These are phyloP conservation scores for Gossypium davidsonii DNA, from an alignment of 441 rosid genomes.

Conservation along the genomic window DNA sequence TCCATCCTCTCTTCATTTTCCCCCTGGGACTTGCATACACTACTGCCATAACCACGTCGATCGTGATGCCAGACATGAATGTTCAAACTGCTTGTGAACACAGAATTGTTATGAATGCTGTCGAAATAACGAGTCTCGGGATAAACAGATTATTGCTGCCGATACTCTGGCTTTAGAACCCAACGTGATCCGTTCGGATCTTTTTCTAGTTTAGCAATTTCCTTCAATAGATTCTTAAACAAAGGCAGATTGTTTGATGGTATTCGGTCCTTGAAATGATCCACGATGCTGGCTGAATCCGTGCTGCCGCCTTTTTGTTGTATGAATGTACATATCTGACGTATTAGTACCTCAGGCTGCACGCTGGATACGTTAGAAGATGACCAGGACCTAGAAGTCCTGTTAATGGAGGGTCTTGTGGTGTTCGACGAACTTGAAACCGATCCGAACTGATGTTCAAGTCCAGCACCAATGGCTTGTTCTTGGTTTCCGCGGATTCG, in stretches of 20 bases:
- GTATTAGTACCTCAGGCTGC: conserved; percentile 79
- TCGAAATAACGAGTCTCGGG: neutral
- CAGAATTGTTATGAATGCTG: neutral
- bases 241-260: conserved; percentile 50
- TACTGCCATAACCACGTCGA: neutral
- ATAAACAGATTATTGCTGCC: conserved; percentile 11
- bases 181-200: conserved; percentile 50
- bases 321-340: conserved; percentile 74
- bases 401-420: conserved; percentile 18
- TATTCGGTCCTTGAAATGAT: conserved; percentile 66
- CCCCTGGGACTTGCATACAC: neutral
- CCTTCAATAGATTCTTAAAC: conserved; percentile 78
- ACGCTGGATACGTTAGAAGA: conserved; percentile 23
- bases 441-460: conserved; percentile 33
- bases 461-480: conserved; percentile 59
- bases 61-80: neutral
- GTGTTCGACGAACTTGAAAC: conserved; percentile 33
- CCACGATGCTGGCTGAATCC: conserved; percentile 62
- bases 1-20: too few relatives aligned
- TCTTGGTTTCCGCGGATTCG: conserved; percentile 73
- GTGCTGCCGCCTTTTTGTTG: conserved; percentile 71
- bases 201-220: conserved; percentile 59
- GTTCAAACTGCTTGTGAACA: neutral
- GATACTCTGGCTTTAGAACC: conserved; percentile 77
- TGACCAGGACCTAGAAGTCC: conserved; percentile 34